These are phyloP conservation scores for Microcyclosporella mali DNA, from an alignment of 2,329 filamentous ascomycete genomes.

Conservation along the genomic window DNA sequence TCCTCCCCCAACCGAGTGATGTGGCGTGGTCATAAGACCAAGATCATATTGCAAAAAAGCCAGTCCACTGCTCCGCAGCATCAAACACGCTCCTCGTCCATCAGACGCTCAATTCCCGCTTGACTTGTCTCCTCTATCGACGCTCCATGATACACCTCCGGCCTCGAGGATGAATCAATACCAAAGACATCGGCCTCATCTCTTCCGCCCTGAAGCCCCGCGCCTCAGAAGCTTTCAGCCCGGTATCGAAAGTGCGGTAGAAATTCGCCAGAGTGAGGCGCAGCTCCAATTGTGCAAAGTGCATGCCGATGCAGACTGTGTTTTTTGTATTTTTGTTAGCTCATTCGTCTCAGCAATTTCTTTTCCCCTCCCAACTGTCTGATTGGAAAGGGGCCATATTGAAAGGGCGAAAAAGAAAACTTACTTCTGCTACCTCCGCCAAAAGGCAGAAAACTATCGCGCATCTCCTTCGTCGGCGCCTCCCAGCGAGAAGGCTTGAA, in stretches of 20 bases:
- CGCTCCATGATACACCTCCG: not conserved
- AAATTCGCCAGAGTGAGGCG: conserved; percentile 15
- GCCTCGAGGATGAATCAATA: not conserved
- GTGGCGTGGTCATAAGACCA: too few species aligned
- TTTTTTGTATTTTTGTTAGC: not conserved
- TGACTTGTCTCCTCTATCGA: too few species aligned
- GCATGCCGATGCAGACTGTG: conserved; percentile 16
- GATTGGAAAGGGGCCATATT: too few species aligned
- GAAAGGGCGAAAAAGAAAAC: conserved; percentile 8
- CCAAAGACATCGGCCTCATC: not conserved
- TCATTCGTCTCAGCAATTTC: too few species aligned
- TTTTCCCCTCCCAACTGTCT: too few species aligned
- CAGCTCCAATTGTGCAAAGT: conserved; percentile 20
- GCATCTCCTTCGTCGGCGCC: conserved; percentile 2
- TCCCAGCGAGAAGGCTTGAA: conserved; percentile 8
- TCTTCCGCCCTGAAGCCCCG: not conserved
- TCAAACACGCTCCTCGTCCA: too few species aligned
- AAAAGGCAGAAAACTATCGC: conserved; percentile 21
- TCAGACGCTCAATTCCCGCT: too few species aligned
- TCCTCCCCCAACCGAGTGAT: too few species aligned
- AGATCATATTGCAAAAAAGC: too few species aligned
- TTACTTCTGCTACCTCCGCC: conserved; percentile 27
- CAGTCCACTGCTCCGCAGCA: too few species aligned
- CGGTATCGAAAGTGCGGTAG: conserved; percentile 12
- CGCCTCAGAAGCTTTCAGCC: not conserved